A percentile compares a stretch with the other conserved stretches of the same genome.
These are phyloP conservation scores for Phoma sp. DNA, from an alignment of 2,329 filamentous ascomycete genomes.

Conservation along the genomic window DNA sequence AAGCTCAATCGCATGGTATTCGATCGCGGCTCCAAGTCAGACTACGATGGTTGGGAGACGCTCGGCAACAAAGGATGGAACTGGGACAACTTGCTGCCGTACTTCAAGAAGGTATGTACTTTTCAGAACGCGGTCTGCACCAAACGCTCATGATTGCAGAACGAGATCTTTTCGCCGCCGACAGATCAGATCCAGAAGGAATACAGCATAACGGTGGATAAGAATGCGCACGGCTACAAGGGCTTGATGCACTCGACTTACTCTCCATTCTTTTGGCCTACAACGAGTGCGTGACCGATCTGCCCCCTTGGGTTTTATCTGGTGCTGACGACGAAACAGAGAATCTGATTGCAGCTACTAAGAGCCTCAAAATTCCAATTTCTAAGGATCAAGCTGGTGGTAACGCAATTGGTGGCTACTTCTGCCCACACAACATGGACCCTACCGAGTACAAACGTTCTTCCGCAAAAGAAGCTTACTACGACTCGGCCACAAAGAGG, in stretches of 20 bases:
- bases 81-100: slow-evolving; percentile 34
- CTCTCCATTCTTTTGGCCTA: slow-evolving; percentile 31
- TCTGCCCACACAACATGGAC: slow-evolving; percentile 28
- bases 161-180: slow-evolving; percentile 29
- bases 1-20: slow-evolving; percentile 50
- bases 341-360: slow-evolving; percentile 26
- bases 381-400: slow-evolving; percentile 28
- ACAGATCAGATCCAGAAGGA: slow-evolving; percentile 24
- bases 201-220: slow-evolving; percentile 27
- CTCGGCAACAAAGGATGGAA: slow-evolving; percentile 38
- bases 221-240: slow-evolving; percentile 19
- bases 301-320: too few relatives aligned
- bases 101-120: slow-evolving; percentile 31
- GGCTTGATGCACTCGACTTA: slow-evolving; percentile 30
- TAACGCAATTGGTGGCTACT: slow-evolving; percentile 31
- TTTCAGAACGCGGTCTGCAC: too few relatives aligned
- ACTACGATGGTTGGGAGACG: slow-evolving; percentile 41
- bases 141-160: slow-evolving; percentile 20
- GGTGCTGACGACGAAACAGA: slow-evolving; percentile 16
- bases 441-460: slow-evolving; percentile 21
- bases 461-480: slow-evolving; percentile 31
- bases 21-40: slow-evolving; percentile 35
- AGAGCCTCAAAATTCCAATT: slow-evolving; percentile 23
- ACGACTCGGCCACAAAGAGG: slow-evolving; percentile 22
- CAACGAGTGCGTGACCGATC: slow-evolving; percentile 21